Evolutionary conservation across 1,284 basidiomycete genomes (phyloP).

Genomic region (Rhodotorula glutinis): DNA sequence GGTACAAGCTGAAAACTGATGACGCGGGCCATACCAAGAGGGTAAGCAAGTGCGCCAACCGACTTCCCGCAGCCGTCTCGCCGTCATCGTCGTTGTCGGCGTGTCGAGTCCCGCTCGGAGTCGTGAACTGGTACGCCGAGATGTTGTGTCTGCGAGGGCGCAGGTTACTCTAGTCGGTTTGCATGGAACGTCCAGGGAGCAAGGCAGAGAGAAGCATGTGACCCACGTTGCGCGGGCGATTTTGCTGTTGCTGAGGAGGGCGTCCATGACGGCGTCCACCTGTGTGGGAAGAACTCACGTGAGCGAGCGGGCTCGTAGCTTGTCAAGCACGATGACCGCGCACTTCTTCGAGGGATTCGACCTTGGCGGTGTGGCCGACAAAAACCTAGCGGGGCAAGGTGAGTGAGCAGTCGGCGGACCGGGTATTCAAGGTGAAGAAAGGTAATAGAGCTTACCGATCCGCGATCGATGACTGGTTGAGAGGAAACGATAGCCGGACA

Average conservation of each 20-base stretch:
- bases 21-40: conserved; percentile 64
- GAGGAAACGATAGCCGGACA: conserved; percentile 29
- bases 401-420: neutral
- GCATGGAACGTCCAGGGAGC: too few relatives aligned
- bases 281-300: neutral
- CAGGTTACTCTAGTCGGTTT: too few relatives aligned
- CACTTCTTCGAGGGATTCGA: conserved; percentile 26
- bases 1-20: too few relatives aligned
- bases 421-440: neutral
- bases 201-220: too few relatives aligned
- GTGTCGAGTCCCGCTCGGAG: conserved; percentile 15
- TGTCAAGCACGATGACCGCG: neutral
- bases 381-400: conserved; percentile 17
- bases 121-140: conserved; percentile 27
- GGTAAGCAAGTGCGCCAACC: conserved; percentile 80
- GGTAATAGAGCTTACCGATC: conserved; percentile 22
- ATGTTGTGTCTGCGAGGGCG: conserved; percentile 37
- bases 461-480: conserved; percentile 29
- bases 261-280: conserved; percentile 34
- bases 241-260: conserved; percentile 32
- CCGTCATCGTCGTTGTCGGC: conserved; percentile 87
- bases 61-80: conserved; percentile 81
- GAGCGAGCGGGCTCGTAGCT: too few relatives aligned
- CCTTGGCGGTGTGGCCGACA: conserved; percentile 31
- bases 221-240: conserved; percentile 33